A percentile compares a stretch with the other conserved stretches of the same genome.
Conservation (phyloP, 192 early-diverging fungal species). For the Irineochytrium annulatum region DNA sequence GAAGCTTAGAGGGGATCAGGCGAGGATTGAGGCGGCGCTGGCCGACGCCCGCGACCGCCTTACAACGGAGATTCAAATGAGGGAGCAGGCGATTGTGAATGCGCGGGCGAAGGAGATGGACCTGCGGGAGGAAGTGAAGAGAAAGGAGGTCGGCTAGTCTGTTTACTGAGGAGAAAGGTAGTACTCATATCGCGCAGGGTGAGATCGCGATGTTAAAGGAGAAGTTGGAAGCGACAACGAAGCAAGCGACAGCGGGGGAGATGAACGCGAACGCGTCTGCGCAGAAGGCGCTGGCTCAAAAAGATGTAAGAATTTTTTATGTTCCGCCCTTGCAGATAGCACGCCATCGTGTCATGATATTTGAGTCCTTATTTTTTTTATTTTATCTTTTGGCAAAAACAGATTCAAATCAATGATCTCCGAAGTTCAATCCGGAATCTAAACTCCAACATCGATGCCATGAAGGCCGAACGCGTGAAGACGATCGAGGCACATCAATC, state of each 20-base stretch:
- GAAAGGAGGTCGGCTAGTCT: background rate
- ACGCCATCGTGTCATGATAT: too few species aligned
- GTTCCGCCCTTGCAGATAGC: background rate
- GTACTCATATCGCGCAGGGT: too few species aligned
- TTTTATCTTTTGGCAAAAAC: too few species aligned
- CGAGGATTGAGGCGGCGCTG: background rate
- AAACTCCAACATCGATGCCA: background rate
- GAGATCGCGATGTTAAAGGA: constrained; percentile 17
- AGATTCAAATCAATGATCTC: constrained; percentile 18
- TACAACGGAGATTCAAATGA: background rate
- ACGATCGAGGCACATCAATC: constrained; percentile 54
- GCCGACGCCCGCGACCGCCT: background rate
- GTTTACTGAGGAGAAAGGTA: too few species aligned
- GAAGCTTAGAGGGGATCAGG: background rate
- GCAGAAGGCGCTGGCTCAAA: constrained; percentile 30
- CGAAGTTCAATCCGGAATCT: background rate
- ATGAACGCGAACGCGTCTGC: constrained; percentile 17
- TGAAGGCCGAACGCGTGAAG: constrained; percentile 12
- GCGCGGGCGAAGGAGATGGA: background rate
- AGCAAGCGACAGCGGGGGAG: constrained; percentile 12
- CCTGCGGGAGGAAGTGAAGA: background rate
- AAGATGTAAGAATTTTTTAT: constrained; percentile 27
- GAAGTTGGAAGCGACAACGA: constrained; percentile 10
- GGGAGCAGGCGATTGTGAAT: background rate
- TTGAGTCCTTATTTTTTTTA: background rate